These are phyloP conservation scores for Calonectria pteridis DNA, from an alignment of 2,329 filamentous ascomycete genomes.

Conservation along the genomic window DNA sequence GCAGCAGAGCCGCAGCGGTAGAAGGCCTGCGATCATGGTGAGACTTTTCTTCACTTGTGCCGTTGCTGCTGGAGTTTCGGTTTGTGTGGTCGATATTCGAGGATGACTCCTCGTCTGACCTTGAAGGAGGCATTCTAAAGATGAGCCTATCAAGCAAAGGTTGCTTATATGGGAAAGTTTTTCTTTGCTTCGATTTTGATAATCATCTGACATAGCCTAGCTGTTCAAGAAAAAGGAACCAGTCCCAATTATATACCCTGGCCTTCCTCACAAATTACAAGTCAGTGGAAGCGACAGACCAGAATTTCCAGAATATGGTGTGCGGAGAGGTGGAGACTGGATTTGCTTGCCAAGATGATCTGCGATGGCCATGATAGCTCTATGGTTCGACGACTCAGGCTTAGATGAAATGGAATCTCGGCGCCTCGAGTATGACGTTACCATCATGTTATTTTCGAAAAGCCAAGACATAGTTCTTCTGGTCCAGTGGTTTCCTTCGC, in stretches of 20 bases:
- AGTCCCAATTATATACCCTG: not conserved
- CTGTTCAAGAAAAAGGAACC: not conserved
- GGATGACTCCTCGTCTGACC: not conserved
- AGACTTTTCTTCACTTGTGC: not conserved
- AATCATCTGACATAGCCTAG: not conserved
- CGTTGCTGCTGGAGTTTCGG: not conserved
- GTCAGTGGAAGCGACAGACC: not conserved
- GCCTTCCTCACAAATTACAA: not conserved
- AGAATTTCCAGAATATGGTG: not conserved
- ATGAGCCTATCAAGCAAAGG: not conserved
- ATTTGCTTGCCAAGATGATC: not conserved
- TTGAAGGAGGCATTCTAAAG: not conserved
- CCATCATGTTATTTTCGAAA: not conserved
- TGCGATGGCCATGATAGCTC: not conserved
- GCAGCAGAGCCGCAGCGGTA: slow-evolving; percentile 25
- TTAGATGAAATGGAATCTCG: not conserved
- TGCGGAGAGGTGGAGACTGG: not conserved
- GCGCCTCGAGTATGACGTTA: not conserved
- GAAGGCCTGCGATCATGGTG: not conserved
- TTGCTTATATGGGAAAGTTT: not conserved
- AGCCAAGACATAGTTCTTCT: not conserved
- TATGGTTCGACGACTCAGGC: not conserved
- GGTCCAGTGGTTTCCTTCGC: not conserved
- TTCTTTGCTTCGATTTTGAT: not conserved
- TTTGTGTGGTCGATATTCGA: not conserved